Conservation (phyloP, 2,329 filamentous ascomycete genomes). For the Penicillium sp. region DNA sequence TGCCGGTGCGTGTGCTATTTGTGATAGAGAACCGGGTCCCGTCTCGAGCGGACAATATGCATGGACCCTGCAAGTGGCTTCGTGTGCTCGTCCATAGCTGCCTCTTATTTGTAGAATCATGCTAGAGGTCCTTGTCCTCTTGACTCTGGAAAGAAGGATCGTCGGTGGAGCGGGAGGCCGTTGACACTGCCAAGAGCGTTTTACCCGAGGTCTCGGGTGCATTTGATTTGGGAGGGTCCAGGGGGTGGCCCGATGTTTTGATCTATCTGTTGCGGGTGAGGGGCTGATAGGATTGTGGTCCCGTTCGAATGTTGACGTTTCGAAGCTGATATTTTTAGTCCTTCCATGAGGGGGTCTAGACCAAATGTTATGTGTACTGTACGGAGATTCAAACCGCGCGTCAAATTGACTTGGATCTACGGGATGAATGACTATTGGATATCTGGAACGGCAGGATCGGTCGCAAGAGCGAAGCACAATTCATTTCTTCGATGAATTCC, state of each 20-base stretch:
- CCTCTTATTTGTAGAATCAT: not conserved
- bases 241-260: not conserved
- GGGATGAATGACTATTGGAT: not conserved
- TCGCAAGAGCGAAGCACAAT: not conserved
- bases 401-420: not conserved
- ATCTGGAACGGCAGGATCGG: not conserved
- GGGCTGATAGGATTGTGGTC: too few species aligned
- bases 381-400: not conserved
- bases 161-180: not conserved
- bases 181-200: slow-evolving; percentile 1
- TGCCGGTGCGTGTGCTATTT: not conserved
- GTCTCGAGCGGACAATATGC: not conserved
- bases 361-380: too few species aligned
- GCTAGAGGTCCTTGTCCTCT: not conserved
- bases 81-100: not conserved
- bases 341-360: too few species aligned
- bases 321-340: too few species aligned
- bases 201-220: not conserved
- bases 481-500: not conserved
- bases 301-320: too few species aligned
- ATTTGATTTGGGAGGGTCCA: not conserved
- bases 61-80: not conserved
- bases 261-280: not conserved
- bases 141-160: not conserved
- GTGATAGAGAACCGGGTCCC: not conserved